Base-by-base conservation (phyloP, 2,329 filamentous ascomycete species). In the Clonostachys byssicola region DNA sequence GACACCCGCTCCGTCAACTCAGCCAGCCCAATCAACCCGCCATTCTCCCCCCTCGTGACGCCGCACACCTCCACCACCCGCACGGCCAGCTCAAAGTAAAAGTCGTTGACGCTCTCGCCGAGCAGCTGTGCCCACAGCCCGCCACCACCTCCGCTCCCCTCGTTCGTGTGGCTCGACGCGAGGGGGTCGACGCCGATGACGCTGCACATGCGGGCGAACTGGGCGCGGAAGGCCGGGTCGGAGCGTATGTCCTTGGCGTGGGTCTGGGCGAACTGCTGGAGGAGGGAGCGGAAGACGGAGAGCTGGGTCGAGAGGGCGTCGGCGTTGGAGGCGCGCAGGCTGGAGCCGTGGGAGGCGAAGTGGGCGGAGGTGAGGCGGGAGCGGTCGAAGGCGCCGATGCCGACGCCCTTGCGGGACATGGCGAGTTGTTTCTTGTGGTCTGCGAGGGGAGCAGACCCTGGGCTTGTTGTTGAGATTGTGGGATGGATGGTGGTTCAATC, bases 61-160 rank as follows among this genome's bases (percentile, higher is more conserved):
- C 90, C 78, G 63, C 94, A 99, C 8, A 96, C 83, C 66, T 97
- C 92, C 6, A 99, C 94, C 1, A 97, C 88, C 44, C 89, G 80
- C n/a, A 97, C 92, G 2, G 91, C 94, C 42, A 99, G 82, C 72
- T 95, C 92, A 66, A 97, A 97, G 71, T 97, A 99, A 63, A 99
- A 99, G 66, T 99, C 94, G 63, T 96, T 95, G 56, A 99, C 92
- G 58, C 85, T 91, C 50, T 88, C 83, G 33, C 94, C 94, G 17
- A 97, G 78, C 52, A 97, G 81, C 72, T 96, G 92, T 9, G 90
- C 88, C 92, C 94, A 97, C 49, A 96, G 84, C 49, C 86, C 94
- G 40, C 67, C 66, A 20, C 44, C 20, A 12, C 14, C 13, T 4
- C 51, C 72, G 73, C 45, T 74, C 72, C 55, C 73, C 20, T 42